A percentile compares a stretch with the other conserved stretches of the same genome.
Conservation (phyloP, 108 stramenopile species). For the Thalassiosira profunda region DNA sequence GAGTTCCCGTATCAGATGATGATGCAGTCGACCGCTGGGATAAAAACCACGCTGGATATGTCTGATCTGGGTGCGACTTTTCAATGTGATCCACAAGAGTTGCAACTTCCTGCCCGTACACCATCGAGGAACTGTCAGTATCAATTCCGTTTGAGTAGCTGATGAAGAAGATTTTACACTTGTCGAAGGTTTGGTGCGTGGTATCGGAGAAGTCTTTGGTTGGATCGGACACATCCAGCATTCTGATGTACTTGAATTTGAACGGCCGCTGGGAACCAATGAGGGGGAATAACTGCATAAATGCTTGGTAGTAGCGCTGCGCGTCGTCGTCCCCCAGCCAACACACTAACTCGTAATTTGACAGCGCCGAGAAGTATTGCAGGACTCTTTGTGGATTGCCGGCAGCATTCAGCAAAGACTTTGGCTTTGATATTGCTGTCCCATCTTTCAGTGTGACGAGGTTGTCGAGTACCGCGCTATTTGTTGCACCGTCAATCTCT, state of each 20-base stretch:
- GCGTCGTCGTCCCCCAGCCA: slow-evolving; percentile 56
- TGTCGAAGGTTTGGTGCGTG: slow-evolving; percentile 41
- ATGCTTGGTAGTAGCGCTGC: slow-evolving; percentile 9
- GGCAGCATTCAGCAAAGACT: background rate
- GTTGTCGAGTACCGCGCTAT: background rate
- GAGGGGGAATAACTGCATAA: slow-evolving; percentile 26
- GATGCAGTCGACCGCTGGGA: slow-evolving; percentile 47
- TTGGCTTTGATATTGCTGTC: background rate
- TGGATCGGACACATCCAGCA: slow-evolving; percentile 30
- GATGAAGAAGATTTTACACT: slow-evolving; percentile 61
- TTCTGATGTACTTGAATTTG: slow-evolving; percentile 53
- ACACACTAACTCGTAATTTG: slow-evolving; percentile 65
- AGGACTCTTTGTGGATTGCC: background rate
- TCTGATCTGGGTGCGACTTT: slow-evolving; percentile 46
- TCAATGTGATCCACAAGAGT: slow-evolving; percentile 49
- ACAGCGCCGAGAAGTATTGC: slow-evolving; percentile 28
- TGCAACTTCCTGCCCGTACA: slow-evolving; percentile 42
- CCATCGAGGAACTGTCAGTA: background rate
- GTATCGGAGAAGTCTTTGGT: slow-evolving; percentile 36
- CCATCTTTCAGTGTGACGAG: slow-evolving; percentile 8
- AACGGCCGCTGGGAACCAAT: slow-evolving; percentile 54
- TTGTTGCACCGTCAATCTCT: background rate
- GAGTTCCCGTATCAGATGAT: slow-evolving; percentile 36
- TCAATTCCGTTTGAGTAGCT: slow-evolving; percentile 31
- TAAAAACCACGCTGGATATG: slow-evolving; percentile 51